Base-by-base conservation (phyloP, 805 yeast species). In the Wickerhamiella spandovensis region DNA sequence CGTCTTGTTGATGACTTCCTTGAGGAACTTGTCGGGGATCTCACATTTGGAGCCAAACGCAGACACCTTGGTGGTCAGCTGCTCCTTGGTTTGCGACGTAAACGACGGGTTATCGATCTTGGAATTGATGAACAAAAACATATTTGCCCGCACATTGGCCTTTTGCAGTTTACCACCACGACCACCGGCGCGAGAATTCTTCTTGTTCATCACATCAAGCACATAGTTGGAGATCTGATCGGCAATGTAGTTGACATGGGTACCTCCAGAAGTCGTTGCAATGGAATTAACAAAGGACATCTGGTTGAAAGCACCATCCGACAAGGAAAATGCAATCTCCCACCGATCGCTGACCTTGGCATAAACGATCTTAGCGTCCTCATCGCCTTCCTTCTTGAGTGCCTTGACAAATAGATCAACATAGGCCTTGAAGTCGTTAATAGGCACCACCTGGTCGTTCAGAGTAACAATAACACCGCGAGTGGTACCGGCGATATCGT, bases 11-110 rank as follows among this genome's bases (percentile, higher is more conserved):
- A 51, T 41, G 20, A 82, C 73, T 54, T 78, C 81, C 54, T 77
- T 78, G 53, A 90, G 74, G 64, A 86, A 92, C 22, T 73, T 82
- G 52, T 84, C 94, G 15, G 86, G 76, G 5, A 92, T 72, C n/a
- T 74, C 79, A 63, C 77, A 84, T 70, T 71, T 82, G 9, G 95
- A 85, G 24, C 97, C 97, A 70, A 90, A 92, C 57, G 89, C 94
- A 18, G 83, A 73, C 0, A 81, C 80, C 63, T 92, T 81, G 0
- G 97, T 87, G 22, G 96, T 89, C 60, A 92, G 70, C 63, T 88
- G 95, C 65, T 92, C 98, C 62, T 92, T 92, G 0, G 98, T 92
- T 69, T 92, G 98, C 0, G 97, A 89, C 0, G 97, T 88, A 64
- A 92, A 92, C 0, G 97, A 94, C 0, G 98, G 98, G 59, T 92